Conservation (phyloP, 169 alveolate genomes). For the Plasmodium relictum region DNA sequence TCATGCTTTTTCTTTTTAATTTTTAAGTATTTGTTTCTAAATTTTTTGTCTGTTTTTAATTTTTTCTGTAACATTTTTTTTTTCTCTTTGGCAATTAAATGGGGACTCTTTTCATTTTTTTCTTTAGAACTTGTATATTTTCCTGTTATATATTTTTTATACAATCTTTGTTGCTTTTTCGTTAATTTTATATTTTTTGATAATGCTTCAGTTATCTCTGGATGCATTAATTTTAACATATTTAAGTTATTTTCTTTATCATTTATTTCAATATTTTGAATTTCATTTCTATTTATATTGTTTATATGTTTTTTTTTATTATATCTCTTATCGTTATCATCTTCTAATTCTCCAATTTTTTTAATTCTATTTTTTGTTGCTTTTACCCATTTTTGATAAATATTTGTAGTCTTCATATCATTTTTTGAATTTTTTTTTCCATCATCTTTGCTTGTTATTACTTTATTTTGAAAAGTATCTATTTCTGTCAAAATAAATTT, state of each 20-base stretch:
- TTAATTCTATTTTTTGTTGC: constrained; percentile 79
- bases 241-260: constrained; percentile 11
- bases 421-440: constrained; percentile 5
- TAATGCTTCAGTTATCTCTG: constrained; percentile 78
- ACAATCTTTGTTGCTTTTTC: constrained; percentile 77
- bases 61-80: constrained; percentile 30
- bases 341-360: constrained; percentile 83
- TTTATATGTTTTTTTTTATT: not conserved
- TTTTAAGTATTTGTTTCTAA: constrained; percentile 16
- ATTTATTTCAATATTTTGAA: not conserved
- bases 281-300: not conserved
- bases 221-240: constrained; percentile 55
- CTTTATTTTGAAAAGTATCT: constrained; percentile 50
- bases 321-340: constrained; percentile 11
- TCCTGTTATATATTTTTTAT: constrained; percentile 64
- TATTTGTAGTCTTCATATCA: constrained; percentile 46
- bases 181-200: constrained; percentile 77
- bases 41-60: constrained; percentile 53
- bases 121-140: constrained; percentile 11
- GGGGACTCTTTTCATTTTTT: not conserved
- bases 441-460: constrained; percentile 52
- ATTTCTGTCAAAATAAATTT: constrained; percentile 67
- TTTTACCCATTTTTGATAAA: constrained; percentile 82
- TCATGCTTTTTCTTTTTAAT: constrained; percentile 36
- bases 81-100: constrained; percentile 13